phyloP scores from a whole-genome alignment of 2,329 filamentous ascomycete species.

The Fusarium secorum region DNA sequence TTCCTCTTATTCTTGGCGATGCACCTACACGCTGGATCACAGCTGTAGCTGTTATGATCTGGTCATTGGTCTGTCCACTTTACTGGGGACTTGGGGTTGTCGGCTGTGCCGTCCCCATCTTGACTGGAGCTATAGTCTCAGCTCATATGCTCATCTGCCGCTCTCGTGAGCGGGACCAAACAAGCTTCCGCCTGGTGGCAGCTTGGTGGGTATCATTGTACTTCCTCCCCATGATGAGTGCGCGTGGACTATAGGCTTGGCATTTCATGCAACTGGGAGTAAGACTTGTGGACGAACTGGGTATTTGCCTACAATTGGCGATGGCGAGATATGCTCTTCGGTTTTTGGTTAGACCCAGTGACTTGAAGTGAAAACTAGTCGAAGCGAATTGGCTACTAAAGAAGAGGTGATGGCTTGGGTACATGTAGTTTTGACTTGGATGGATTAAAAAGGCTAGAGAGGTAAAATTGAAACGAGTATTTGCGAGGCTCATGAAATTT shows the following conservation, averaged over 20 bases:
- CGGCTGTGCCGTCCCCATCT: constrained; percentile 5
- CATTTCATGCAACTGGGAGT: background rate
- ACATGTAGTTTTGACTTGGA: background rate
- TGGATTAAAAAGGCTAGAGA: background rate
- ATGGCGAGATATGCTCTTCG: fast-evolving
- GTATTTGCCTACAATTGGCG: fast-evolving
- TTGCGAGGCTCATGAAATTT: background rate
- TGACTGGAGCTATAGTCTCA: constrained; percentile 3
- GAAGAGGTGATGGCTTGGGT: background rate
- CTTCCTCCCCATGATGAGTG: constrained; percentile 26
- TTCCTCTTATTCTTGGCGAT: constrained; percentile 36
- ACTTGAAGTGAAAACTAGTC: too few species aligned
- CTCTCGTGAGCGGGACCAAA: constrained; percentile 13
- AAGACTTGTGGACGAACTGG: background rate
- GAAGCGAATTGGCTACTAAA: too few species aligned
- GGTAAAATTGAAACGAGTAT: background rate
- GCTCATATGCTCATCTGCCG: constrained; percentile 27
- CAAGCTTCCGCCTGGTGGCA: constrained; percentile 29
- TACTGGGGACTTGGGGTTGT: constrained; percentile 24
- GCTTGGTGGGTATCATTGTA: constrained; percentile 32
- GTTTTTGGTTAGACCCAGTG: too few species aligned
- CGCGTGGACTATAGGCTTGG: constrained; percentile 1
- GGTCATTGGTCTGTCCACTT: constrained; percentile 29
- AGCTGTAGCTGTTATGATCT: constrained; percentile 15
- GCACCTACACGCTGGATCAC: constrained; percentile 32